A percentile compares a stretch with the other conserved stretches of the same genome.
Evolutionary conservation across 306 rosid genomes (phyloP).

Genomic region (Notholithocarpus densiflorus): DNA sequence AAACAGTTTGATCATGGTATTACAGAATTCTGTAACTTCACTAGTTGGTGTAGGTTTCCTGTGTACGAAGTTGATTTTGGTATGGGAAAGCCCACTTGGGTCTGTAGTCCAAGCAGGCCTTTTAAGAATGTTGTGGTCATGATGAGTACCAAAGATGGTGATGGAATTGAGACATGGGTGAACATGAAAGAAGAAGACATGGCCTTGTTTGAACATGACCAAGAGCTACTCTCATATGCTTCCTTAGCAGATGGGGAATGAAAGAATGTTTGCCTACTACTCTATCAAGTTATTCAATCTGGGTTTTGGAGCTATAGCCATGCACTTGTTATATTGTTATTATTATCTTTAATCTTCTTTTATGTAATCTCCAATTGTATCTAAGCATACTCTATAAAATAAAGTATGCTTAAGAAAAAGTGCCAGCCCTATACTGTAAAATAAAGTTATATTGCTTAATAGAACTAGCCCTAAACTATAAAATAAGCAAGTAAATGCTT

Average conservation of each 20-base stretch:
- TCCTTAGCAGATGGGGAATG: background rate
- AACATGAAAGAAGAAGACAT: background rate
- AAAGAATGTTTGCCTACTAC: background rate
- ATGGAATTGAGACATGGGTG: background rate
- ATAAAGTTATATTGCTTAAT: too few relatives aligned
- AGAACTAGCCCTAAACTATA: too few relatives aligned
- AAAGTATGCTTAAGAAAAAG: too few relatives aligned
- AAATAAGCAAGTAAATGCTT: too few relatives aligned
- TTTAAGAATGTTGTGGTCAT: background rate
- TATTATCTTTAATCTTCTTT: too few relatives aligned
- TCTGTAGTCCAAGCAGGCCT: background rate
- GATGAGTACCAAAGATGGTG: background rate
- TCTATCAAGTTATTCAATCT: too few relatives aligned
- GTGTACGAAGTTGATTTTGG: background rate
- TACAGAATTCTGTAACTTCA: slow-evolving; percentile 2
- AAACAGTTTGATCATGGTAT: background rate
- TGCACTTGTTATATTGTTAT: too few relatives aligned
- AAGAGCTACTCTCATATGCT: background rate
- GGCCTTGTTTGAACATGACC: background rate
- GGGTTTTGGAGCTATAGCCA: too few relatives aligned
- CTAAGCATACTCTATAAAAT: too few relatives aligned
- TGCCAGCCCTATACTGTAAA: too few relatives aligned
- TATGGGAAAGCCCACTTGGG: background rate
- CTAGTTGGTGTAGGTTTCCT: slow-evolving; percentile 2
- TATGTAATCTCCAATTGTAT: too few relatives aligned